phyloP scores from a whole-genome alignment of 2,329 filamentous ascomycete species.

The Colletotrichum siamense region DNA sequence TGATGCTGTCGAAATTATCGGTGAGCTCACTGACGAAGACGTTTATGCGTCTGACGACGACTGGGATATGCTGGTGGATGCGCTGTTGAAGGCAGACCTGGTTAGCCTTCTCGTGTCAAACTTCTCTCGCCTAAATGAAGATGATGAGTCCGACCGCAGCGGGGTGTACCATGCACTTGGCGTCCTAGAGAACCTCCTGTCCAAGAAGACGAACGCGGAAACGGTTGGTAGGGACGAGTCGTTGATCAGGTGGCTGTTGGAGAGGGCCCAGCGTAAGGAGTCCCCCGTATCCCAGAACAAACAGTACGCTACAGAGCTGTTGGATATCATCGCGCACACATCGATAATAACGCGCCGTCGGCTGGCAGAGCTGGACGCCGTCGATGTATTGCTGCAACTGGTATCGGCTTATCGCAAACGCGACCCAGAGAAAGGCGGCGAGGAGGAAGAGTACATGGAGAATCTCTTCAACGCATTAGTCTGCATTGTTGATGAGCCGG shows the following conservation, averaged over 20 bases:
- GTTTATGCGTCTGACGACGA: slow-evolving; percentile 80
- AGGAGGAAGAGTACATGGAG: slow-evolving; percentile 94
- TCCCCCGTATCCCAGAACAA: slow-evolving; percentile 82
- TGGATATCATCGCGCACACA: slow-evolving; percentile 86
- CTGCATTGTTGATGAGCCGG: slow-evolving; percentile 76
- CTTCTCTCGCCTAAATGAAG: slow-evolving; percentile 80
- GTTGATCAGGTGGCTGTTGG: slow-evolving; percentile 79
- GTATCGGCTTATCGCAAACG: slow-evolving; percentile 84
- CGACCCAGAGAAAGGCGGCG: slow-evolving; percentile 83
- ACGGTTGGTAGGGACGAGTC: slow-evolving; percentile 72
- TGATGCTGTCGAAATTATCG: slow-evolving; percentile 85
- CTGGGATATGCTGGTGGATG: slow-evolving; percentile 79
- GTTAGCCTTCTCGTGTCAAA: slow-evolving; percentile 78
- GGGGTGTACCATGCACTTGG: slow-evolving; percentile 87
- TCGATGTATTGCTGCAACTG: slow-evolving; percentile 83
- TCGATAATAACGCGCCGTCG: slow-evolving; percentile 69
- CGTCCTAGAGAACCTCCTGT: slow-evolving; percentile 86
- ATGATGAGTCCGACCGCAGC: slow-evolving; percentile 72
- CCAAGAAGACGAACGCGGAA: slow-evolving; percentile 71
- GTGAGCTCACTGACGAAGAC: slow-evolving; percentile 92
- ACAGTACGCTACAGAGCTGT: slow-evolving; percentile 90
- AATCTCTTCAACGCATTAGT: slow-evolving; percentile 90
- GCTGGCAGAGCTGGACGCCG: slow-evolving; percentile 70
- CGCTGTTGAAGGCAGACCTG: slow-evolving; percentile 71
- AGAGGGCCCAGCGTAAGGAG: slow-evolving; percentile 74